These are phyloP conservation scores for Phytophthora pisi DNA, from an alignment of 352 stramenopile species.

Conservation along the genomic window DNA sequence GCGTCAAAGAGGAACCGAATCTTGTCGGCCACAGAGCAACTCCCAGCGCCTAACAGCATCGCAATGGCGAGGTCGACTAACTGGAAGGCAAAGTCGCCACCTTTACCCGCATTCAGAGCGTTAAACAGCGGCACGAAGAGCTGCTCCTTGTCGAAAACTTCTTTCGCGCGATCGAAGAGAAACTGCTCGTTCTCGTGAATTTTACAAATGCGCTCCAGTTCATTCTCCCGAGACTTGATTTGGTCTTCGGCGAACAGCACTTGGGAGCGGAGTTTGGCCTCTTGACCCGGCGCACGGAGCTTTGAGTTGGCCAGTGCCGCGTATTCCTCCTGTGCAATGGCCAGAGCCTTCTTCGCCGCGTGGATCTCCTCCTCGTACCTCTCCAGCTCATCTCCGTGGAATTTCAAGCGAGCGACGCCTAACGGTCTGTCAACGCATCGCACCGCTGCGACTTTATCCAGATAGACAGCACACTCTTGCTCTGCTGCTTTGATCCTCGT, in stretches of 20 bases:
- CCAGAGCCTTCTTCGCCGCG: constrained; percentile 50
- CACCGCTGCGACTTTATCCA: constrained; percentile 47
- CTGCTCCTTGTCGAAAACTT: constrained; percentile 60
- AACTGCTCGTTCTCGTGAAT: constrained; percentile 80
- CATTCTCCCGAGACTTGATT: constrained; percentile 65
- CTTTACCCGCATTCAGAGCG: constrained; percentile 32
- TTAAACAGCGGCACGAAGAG: constrained; percentile 71
- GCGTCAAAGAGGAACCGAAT: constrained; percentile 80
- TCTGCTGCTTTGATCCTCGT: constrained; percentile 48
- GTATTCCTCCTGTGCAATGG: constrained; percentile 70
- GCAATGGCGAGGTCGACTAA: constrained; percentile 55
- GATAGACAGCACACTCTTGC: constrained; percentile 36
- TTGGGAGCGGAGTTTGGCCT: constrained; percentile 67
- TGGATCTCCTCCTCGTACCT: constrained; percentile 51
- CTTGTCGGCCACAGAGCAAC: constrained; percentile 58
- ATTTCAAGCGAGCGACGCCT: constrained; percentile 55
- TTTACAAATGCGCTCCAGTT: constrained; percentile 53
- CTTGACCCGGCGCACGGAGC: constrained; percentile 46
- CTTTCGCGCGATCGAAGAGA: constrained; percentile 64
- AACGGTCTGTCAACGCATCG: constrained; percentile 52
- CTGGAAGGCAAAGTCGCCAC: constrained; percentile 17
- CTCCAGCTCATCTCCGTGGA: constrained; percentile 67
- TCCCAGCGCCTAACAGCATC: constrained; percentile 60
- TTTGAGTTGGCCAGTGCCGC: constrained; percentile 60
- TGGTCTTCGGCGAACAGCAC: constrained; percentile 78